Conservation (phyloP, 805 yeast genomes). For the Barnettozyma sp. region DNA sequence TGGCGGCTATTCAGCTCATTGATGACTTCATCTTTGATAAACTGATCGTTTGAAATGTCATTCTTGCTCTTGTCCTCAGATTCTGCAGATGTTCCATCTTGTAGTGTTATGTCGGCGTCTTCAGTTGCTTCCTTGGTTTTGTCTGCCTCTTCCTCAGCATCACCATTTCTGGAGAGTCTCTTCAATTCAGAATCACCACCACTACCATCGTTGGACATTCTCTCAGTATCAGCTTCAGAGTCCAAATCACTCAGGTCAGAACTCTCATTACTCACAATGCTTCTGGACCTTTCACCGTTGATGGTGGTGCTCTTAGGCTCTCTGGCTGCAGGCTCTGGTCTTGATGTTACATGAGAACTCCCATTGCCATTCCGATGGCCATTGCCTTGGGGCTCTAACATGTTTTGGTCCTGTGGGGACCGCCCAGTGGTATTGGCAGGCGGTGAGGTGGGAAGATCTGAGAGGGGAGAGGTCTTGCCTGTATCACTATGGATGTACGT, state of each 20-base stretch:
- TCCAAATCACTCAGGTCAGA: conserved; percentile 53
- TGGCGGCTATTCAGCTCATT: conserved; percentile 16
- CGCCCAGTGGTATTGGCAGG: too few species aligned
- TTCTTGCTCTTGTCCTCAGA: conserved; percentile 14
- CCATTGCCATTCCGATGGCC: too few species aligned
- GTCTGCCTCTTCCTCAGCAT: conserved; percentile 17
- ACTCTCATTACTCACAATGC: conserved; percentile 23
- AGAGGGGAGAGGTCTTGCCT: conserved; percentile 24
- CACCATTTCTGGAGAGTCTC: conserved; percentile 29
- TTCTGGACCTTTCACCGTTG: conserved; percentile 17
- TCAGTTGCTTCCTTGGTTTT: conserved; percentile 12
- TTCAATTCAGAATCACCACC: conserved; percentile 34
- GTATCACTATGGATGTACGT: too few species aligned
- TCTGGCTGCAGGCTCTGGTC: too few species aligned
- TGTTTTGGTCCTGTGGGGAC: too few species aligned
- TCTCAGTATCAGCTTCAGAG: conserved; percentile 90
- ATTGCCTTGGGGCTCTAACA: too few species aligned
- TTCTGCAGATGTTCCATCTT: too few species aligned
- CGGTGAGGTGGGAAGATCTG: conserved; percentile 23
- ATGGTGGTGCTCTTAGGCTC: too few species aligned
- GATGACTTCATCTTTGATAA: conserved; percentile 21
- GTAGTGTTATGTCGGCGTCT: too few species aligned
- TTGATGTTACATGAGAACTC: too few species aligned
- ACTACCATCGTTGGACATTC: conserved; percentile 47
- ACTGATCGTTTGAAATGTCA: conserved; percentile 15